These are phyloP conservation scores for Paragyromitra xinjiangensis DNA, from an alignment of 495 filamentous ascomycete genomes.

Conservation along the genomic window DNA sequence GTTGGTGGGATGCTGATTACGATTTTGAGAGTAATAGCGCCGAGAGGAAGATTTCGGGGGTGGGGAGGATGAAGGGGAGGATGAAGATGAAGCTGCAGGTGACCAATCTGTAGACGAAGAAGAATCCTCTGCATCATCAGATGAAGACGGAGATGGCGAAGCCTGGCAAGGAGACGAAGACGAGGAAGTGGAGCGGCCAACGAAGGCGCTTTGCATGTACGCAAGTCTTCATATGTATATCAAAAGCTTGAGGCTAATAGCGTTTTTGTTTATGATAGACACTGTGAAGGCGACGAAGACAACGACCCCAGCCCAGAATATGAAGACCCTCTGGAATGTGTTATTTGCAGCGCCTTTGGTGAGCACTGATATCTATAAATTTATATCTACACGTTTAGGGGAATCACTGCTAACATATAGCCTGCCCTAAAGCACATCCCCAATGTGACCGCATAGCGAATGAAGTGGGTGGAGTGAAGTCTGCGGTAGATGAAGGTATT, in stretches of 20 bases:
- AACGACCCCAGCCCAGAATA: constrained; percentile 87
- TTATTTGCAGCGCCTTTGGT: constrained; percentile 89
- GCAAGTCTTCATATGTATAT: constrained; percentile 54
- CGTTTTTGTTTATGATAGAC: constrained; percentile 61
- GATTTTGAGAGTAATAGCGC: constrained; percentile 50
- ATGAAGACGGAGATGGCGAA: constrained; percentile 68
- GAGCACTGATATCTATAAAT: constrained; percentile 60
- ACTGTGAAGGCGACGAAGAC: constrained; percentile 81
- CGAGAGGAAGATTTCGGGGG: constrained; percentile 60
- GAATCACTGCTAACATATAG: constrained; percentile 48
- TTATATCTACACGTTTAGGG: constrained; percentile 54
- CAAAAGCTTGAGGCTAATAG: constrained; percentile 28
- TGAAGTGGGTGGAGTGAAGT: constrained; percentile 66
- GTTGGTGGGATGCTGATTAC: constrained; percentile 32
- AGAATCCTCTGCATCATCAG: constrained; percentile 77
- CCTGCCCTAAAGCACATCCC: constrained; percentile 75
- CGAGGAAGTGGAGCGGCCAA: constrained; percentile 71
- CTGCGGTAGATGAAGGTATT: constrained; percentile 68
- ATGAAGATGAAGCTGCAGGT: constrained; percentile 58
- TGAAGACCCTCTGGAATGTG: constrained; percentile 83
- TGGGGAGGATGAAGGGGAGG: constrained; percentile 63
- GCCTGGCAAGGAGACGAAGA: constrained; percentile 74
- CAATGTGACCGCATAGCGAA: constrained; percentile 88
- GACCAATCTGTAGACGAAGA: constrained; percentile 64
- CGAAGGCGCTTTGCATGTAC: constrained; percentile 72